Evolutionary conservation across 2,329 filamentous ascomycete genomes (phyloP), one percentile per base, ranked within the genome.

Genomic region (Pseudophaeomoniella oleicola): DNA sequence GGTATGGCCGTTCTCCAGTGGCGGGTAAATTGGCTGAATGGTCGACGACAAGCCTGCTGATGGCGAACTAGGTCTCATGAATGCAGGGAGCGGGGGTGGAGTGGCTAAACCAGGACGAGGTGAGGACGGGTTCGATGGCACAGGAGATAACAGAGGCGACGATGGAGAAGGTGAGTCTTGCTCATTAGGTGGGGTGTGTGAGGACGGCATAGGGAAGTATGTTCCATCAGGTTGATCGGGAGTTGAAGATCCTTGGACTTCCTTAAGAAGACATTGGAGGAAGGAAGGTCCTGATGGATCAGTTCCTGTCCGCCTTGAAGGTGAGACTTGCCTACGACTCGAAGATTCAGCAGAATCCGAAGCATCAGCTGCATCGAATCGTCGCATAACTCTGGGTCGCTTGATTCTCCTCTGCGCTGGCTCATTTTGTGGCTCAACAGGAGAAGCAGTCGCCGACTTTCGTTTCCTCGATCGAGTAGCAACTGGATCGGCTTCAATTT

Each of bases 331-430:
- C 19, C 16, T 16, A 19, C 36, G 39, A n/a, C 35, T 35, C 15
- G 39, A 27, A 35, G 37, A 32, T 15, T 37, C 38, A n/a, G 29
- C 32, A 9, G 44, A 41, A 37, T 56, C 55, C 45, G 64, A 57
- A 30, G 56, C 58, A 29, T 66, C 63, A 12, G 58, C 60, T 16
- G 63, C 56, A 35, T 73, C 67, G 37, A 67, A 67, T 35, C 79
- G 64, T 35, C 82, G 70, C 46, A 82, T 72, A 14, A 84, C 90
- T 41, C 87, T 75, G 18, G 87, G 87, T 12, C 87, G 79, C 60
- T 94, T 94, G 32, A 93, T 63, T 55, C 83, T 87, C 35, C 87
- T 75, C 55, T 90, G 78, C 0, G 81, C 81, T 47, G 88, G 73
- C 36, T 63, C 59, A 16, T 75, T 73, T 18, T 69, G 64, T 3